phyloP scores from a whole-genome alignment of 345 rosid species.

The Crucihimalaya himalaica region DNA sequence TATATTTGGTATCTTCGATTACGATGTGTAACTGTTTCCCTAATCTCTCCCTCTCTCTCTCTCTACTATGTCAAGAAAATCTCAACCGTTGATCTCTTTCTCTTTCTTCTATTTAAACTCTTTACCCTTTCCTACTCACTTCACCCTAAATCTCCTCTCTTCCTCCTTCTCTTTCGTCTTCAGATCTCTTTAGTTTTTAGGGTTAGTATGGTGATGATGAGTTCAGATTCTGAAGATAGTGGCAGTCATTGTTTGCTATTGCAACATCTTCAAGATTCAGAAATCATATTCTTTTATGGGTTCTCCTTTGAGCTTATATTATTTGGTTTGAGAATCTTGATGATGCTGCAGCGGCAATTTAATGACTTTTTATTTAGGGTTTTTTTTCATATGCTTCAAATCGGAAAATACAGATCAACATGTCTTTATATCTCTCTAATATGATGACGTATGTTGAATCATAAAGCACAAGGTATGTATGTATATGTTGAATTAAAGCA shows the following conservation, averaged over 20 bases:
- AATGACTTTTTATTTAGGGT: slow-evolving; percentile 22
- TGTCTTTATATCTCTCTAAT: neutral
- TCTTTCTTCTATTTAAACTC: slow-evolving; percentile 41
- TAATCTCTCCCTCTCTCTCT: slow-evolving; percentile 26
- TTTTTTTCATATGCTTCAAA: neutral
- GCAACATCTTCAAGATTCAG: slow-evolving; percentile 46
- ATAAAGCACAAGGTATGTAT: slow-evolving; percentile 24
- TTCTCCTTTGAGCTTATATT: slow-evolving; percentile 23
- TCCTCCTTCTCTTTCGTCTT: neutral
- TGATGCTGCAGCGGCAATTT: slow-evolving; percentile 44
- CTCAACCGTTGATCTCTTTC: slow-evolving; percentile 33
- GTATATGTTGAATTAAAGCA: neutral
- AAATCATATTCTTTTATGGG: slow-evolving; percentile 36
- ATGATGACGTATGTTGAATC: neutral
- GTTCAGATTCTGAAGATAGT: slow-evolving; percentile 15
- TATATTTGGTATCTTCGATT: slow-evolving; percentile 39
- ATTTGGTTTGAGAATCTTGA: slow-evolving; percentile 44
- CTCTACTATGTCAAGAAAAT: slow-evolving; percentile 30
- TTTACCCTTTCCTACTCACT: slow-evolving; percentile 27
- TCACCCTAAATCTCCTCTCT: slow-evolving; percentile 24
- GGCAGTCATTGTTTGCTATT: slow-evolving; percentile 40
- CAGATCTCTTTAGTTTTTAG: slow-evolving; percentile 28
- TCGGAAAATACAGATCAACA: neutral
- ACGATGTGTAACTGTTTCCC: slow-evolving; percentile 42
- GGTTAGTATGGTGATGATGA: slow-evolving; percentile 9